Percentiles rank a stretch among this genome's conserved stretches.
These are phyloP conservation scores for Rhodotorula mucilaginosa DNA, from an alignment of 1,284 basidiomycete genomes.

Conservation along the genomic window DNA sequence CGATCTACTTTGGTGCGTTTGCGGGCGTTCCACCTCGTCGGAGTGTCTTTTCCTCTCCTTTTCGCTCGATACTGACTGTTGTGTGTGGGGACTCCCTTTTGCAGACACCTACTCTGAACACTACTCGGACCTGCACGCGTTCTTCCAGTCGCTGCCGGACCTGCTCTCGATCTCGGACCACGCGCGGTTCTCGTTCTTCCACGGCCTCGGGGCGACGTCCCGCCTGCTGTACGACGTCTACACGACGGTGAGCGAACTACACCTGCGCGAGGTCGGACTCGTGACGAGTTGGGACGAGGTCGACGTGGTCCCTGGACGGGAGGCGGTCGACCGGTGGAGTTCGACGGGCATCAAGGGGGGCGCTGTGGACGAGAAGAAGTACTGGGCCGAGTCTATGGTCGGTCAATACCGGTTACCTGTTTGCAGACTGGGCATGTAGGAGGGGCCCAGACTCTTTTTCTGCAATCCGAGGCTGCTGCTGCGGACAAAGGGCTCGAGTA, in stretches of 20 bases:
- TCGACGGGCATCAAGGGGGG: slow-evolving; percentile 1
- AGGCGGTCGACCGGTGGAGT: slow-evolving; percentile 7
- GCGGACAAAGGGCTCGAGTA: neutral
- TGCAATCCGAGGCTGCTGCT: neutral
- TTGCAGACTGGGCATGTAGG: slow-evolving; percentile 24
- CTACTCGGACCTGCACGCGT: slow-evolving; percentile 63
- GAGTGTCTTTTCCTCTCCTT: too few species aligned
- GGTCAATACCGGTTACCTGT: slow-evolving; percentile 37
- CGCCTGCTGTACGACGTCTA: slow-evolving; percentile 73
- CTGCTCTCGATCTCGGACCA: slow-evolving; percentile 60
- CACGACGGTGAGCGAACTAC: slow-evolving; percentile 68
- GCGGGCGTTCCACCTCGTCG: slow-evolving; percentile 44
- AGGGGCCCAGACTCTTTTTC: neutral
- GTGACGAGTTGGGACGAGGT: slow-evolving; percentile 71
- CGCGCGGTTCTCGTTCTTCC: slow-evolving; percentile 87
- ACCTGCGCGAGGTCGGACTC: slow-evolving; percentile 76
- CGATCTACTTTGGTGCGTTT: slow-evolving; percentile 93
- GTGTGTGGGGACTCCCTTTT: too few species aligned
- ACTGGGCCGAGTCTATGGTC: slow-evolving; percentile 35
- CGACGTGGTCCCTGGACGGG: slow-evolving; percentile 53
- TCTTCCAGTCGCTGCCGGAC: slow-evolving; percentile 80
- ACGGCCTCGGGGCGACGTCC: slow-evolving; percentile 84
- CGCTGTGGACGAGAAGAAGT: slow-evolving; percentile 26
- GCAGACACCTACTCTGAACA: slow-evolving; percentile 46
- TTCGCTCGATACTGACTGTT: too few species aligned